Base-by-base conservation (phyloP, 371 early-diverging fungal genomes). In the Mucor sp. region DNA sequence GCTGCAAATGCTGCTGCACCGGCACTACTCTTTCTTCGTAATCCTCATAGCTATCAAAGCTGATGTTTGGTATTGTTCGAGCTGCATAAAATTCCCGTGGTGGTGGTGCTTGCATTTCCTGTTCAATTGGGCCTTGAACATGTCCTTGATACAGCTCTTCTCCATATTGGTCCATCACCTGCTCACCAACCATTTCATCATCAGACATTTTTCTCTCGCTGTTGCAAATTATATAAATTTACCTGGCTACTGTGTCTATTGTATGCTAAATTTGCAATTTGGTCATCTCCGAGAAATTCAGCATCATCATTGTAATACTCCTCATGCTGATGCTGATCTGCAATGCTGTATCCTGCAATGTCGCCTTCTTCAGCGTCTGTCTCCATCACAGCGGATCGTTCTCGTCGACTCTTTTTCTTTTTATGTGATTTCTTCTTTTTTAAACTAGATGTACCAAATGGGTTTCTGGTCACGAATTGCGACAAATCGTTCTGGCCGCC, bases 241-340 rank as follows among this genome's bases (percentile, higher is more conserved):
- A 66, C 71, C 67, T 70, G 60, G 30, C 48, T 63, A 60, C 64
- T 67, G 48, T 67, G 47, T 44, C 67, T 67, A 47, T 68, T 67
- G 53, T 72, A 68, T 50, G 67, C 69, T 27, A 80, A 60, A 43
- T 67, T 64, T 11, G 75, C 74, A 48, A 81, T 81, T 62, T 77
- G 82, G 35, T 79, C 82, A 65, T 81, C 82, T 19, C 70, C 77
- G 30, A 81, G 56, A 47, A 71, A 81, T 62, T 81, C 82, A 39
- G 82, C 82, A 64, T 79, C 81, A 17, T 68, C 55, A 17, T 69
- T 47, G 19, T 77, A 39, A 50, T 62, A 28, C 43, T 60, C 30
- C 27, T 53, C 53, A 11, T 12, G 23, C 2, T 21, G 15, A 8
- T 62, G 19, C 7, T 62, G 57, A 14, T 68, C 48, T 27, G 56